A percentile compares a stretch with the other conserved stretches of the same genome.
phyloP scores from a whole-genome alignment of 2,329 filamentous ascomycete species.

The Claviceps paspali region DNA sequence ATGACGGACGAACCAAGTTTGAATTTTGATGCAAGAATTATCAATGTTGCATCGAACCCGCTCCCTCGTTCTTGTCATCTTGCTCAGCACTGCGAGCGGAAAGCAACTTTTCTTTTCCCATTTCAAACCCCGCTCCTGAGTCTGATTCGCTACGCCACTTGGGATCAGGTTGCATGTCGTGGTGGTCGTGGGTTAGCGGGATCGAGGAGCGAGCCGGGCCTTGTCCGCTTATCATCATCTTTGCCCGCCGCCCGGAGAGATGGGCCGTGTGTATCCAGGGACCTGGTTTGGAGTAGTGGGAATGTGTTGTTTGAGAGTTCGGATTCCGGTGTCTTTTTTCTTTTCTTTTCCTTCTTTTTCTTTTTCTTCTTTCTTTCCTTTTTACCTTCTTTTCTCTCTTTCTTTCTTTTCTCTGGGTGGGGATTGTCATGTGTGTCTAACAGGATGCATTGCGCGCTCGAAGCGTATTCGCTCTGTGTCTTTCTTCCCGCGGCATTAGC shows the following conservation, averaged over 20 bases:
- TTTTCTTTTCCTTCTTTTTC: not conserved
- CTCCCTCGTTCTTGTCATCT: not conserved
- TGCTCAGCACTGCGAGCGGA: not conserved
- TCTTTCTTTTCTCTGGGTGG: not conserved
- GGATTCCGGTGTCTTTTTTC: not conserved
- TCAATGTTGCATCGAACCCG: not conserved
- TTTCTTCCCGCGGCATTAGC: not conserved
- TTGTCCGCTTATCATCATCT: not conserved
- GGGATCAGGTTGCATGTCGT: not conserved
- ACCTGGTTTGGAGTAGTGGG: too few species aligned
- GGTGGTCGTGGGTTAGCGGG: not conserved
- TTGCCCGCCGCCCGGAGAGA: too few species aligned
- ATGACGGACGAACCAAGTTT: too few species aligned
- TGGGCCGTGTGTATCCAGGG: too few species aligned
- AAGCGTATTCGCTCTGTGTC: not conserved
- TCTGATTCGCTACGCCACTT: not conserved
- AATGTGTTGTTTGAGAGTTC: too few species aligned
- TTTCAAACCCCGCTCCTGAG: not conserved
- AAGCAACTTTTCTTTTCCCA: not conserved
- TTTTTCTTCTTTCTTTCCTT: not conserved
- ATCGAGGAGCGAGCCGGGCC: not conserved
- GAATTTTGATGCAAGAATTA: too few species aligned
- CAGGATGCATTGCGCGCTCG: not conserved
- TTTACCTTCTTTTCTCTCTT: too few species aligned
- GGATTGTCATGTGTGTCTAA: not conserved